These are phyloP conservation scores for Amylostereum areolatum DNA, from an alignment of 1,284 basidiomycete species.

Conservation along the genomic window DNA sequence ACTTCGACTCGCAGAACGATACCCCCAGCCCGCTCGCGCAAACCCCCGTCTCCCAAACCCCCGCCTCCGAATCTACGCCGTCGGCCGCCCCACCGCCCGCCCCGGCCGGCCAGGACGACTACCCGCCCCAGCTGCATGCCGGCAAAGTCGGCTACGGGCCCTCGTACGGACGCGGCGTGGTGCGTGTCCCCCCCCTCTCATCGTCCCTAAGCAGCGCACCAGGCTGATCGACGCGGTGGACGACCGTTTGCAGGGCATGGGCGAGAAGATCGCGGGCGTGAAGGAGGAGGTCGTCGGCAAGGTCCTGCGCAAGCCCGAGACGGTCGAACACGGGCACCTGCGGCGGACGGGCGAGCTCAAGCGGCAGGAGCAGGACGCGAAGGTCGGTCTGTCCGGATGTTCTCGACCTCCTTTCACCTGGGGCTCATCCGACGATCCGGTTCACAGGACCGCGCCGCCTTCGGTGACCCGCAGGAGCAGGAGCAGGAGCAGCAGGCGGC, in stretches of 20 bases:
- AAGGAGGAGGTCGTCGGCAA: slow-evolving; percentile 50
- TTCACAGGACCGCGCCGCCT: neutral
- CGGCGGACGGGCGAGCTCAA: slow-evolving; percentile 43
- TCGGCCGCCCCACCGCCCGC: too few relatives aligned
- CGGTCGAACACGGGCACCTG: slow-evolving; percentile 41
- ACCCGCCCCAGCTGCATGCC: slow-evolving; percentile 33
- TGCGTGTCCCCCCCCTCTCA: slow-evolving; percentile 12
- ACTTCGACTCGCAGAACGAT: too few relatives aligned
- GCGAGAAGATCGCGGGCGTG: slow-evolving; percentile 42
- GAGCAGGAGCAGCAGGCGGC: too few relatives aligned
- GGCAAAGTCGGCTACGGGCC: slow-evolving; percentile 37
- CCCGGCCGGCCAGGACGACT: slow-evolving; percentile 8
- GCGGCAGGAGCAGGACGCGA: slow-evolving; percentile 34
- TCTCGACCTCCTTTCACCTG: neutral
- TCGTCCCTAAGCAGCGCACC: neutral
- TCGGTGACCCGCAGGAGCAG: too few relatives aligned
- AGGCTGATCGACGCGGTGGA: neutral
- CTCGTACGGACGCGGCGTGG: slow-evolving; percentile 27
- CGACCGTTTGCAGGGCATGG: slow-evolving; percentile 27
- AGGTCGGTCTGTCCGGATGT: slow-evolving; percentile 17
- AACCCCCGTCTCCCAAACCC: too few relatives aligned
- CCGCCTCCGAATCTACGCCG: too few relatives aligned
- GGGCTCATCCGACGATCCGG: neutral
- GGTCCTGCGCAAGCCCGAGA: slow-evolving; percentile 36
- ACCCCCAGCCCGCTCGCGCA: too few relatives aligned